Conservation (phyloP, 495 filamentous ascomycete species). For the Podospora anserina region DNA sequence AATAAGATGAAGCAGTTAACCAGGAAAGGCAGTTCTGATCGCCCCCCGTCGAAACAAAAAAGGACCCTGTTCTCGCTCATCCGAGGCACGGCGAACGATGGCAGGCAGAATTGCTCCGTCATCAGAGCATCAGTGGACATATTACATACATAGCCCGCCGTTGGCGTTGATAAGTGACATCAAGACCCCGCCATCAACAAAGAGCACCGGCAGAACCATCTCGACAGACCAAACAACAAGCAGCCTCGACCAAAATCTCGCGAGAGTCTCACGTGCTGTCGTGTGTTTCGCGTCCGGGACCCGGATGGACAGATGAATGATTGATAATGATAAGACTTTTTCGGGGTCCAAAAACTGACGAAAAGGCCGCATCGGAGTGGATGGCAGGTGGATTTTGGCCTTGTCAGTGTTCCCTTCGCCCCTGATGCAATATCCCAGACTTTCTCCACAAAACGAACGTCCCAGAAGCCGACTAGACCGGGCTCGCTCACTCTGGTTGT, state of each 20-base stretch:
- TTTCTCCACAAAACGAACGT: conserved; percentile 11
- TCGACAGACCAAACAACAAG: no score
- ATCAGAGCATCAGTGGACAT: neutral
- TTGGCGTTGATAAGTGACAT: conserved; percentile 25
- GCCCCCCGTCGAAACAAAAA: neutral
- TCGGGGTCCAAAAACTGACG: conserved; percentile 5
- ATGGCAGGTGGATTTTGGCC: conserved; percentile 11
- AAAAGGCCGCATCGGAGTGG: conserved; percentile 18
- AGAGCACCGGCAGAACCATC: neutral
- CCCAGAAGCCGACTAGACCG: conserved; percentile 6
- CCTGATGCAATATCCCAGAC: conserved; percentile 14
- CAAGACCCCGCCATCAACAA: conserved; percentile 18
- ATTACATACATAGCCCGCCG: neutral
- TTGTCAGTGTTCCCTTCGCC: conserved; percentile 11
- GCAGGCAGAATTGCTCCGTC: neutral
- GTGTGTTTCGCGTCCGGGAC: neutral
- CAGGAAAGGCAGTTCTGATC: neutral
- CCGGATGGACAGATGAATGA: neutral
- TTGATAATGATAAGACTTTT: conserved; percentile 2
- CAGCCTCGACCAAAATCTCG: no score
- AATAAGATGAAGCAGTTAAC: neutral
- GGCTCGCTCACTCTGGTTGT: conserved; percentile 6
- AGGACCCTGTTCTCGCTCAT: neutral
- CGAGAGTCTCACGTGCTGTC: neutral
- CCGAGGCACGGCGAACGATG: neutral